Evolutionary conservation across 2,329 filamentous ascomycete species (phyloP).

Genomic region (Trichoderma arundinaceum): DNA sequence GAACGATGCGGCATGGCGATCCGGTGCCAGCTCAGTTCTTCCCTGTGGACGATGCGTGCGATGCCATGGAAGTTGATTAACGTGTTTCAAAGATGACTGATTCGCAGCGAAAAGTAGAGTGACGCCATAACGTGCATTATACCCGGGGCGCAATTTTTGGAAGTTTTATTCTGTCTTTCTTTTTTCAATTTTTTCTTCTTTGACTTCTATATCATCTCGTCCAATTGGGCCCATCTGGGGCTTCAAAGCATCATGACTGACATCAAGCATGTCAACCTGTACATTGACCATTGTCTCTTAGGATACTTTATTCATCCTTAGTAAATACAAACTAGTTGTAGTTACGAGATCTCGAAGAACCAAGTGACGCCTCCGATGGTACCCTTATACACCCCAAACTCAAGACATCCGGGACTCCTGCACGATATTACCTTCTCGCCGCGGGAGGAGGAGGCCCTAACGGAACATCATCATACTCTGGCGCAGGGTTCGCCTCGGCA

Average conservation of each 20-base stretch:
- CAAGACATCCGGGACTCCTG: background rate
- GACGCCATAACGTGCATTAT: slow-evolving; percentile 16
- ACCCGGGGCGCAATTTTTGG: slow-evolving; percentile 12
- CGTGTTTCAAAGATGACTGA: slow-evolving; percentile 1
- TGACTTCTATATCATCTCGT: background rate
- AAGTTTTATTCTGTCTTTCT: slow-evolving; percentile 8
- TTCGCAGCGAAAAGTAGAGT: slow-evolving; percentile 8
- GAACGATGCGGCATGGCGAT: background rate
- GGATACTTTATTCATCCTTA: background rate
- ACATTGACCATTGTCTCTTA: background rate
- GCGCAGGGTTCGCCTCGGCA: slow-evolving; percentile 38
- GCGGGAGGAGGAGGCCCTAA: slow-evolving; percentile 54
- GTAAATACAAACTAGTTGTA: slow-evolving; percentile 4
- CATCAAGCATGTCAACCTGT: background rate
- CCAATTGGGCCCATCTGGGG: background rate
- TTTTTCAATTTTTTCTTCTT: background rate
- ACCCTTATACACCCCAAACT: no score
- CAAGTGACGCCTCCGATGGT: background rate
- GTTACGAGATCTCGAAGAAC: background rate
- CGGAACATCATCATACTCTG: slow-evolving; percentile 50
- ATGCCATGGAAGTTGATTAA: slow-evolving; percentile 70
- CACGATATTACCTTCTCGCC: background rate
- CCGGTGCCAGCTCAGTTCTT: slow-evolving; percentile 9
- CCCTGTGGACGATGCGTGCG: slow-evolving; percentile 52
- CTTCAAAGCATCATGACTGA: background rate